A percentile compares a stretch with the other conserved stretches of the same genome.
These are phyloP conservation scores for Penicillium palitans DNA, from an alignment of 2,329 filamentous ascomycete genomes.

Conservation along the genomic window DNA sequence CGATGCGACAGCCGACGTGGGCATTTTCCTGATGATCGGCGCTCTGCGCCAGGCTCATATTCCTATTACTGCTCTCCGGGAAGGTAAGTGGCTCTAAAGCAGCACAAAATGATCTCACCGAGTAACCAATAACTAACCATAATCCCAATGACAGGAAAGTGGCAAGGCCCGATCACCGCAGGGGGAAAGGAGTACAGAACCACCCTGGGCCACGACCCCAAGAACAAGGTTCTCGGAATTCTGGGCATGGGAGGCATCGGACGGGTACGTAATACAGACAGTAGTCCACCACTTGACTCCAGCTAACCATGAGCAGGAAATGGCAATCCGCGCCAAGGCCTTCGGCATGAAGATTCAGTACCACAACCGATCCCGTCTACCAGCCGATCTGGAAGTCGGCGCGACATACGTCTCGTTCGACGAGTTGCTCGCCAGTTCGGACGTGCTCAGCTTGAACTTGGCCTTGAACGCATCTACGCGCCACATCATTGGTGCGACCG, in stretches of 20 bases:
- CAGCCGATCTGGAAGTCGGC: conserved; percentile 42
- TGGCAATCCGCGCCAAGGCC: conserved; percentile 46
- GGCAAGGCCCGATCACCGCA: conserved; percentile 38
- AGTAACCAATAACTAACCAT: background rate
- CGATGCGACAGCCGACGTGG: conserved; percentile 49
- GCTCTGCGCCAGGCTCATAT: conserved; percentile 48
- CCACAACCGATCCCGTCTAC: conserved; percentile 47
- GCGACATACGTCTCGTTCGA: conserved; percentile 50
- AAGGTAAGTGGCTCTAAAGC: conserved; percentile 30
- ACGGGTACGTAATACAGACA: conserved; percentile 34
- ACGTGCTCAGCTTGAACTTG: conserved; percentile 50
- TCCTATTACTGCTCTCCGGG: conserved; percentile 43
- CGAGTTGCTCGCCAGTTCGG: conserved; percentile 46
- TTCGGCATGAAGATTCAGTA: conserved; percentile 52
- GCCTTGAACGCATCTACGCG: conserved; percentile 47
- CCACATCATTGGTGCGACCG: conserved; percentile 49
- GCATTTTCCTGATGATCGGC: conserved; percentile 51
- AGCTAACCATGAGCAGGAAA: conserved; percentile 37
- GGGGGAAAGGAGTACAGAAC: conserved; percentile 18
- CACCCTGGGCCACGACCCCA: conserved; percentile 47
- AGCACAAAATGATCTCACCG: no score
- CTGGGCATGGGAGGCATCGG: conserved; percentile 53
- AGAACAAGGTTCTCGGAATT: conserved; percentile 48
- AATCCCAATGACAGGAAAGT: conserved; percentile 32
- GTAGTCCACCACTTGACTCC: background rate